These are phyloP conservation scores for Aegilops longissima DNA, from an alignment of 176 grass and related monocot species.

Conservation along the genomic window DNA sequence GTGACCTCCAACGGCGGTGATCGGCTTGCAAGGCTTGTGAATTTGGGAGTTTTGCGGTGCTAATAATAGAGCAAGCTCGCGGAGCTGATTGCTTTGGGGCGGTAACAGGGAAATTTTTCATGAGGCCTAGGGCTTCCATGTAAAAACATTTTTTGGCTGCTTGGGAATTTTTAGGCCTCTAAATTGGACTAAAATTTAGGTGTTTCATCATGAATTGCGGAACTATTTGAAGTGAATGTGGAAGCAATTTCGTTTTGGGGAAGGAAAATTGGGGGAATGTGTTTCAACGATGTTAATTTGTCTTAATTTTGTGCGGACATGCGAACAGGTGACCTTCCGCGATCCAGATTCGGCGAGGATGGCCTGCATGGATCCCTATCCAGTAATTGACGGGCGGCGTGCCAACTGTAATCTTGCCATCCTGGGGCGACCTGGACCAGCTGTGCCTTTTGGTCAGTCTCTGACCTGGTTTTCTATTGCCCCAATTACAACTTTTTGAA, in stretches of 20 bases:
- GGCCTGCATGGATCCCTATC: conserved; percentile 64
- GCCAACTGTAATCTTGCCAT: conserved; percentile 82
- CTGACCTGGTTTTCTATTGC: background rate
- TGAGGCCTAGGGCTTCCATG: background rate
- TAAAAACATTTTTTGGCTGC: background rate
- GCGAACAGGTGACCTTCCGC: conserved; percentile 61
- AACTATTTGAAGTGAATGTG: background rate
- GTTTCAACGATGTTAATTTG: background rate
- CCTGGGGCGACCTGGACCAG: conserved; percentile 57
- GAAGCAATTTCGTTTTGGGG: background rate
- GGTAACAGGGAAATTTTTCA: background rate
- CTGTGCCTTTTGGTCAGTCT: conserved; percentile 58
- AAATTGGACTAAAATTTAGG: background rate
- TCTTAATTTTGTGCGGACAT: conserved; percentile 15
- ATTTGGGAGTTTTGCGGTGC: conserved; percentile 9
- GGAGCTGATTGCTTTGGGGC: background rate
- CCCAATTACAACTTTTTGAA: background rate
- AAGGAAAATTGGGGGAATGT: background rate
- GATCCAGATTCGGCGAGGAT: conserved; percentile 60
- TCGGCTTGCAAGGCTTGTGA: background rate
- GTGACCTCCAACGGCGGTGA: background rate
- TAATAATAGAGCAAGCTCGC: background rate
- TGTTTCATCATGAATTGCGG: background rate
- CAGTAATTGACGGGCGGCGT: conserved; percentile 61
- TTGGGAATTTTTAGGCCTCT: background rate